Evolutionary conservation across 805 yeast genomes (phyloP).

Genomic region (Kluyveromyces lactis): DNA sequence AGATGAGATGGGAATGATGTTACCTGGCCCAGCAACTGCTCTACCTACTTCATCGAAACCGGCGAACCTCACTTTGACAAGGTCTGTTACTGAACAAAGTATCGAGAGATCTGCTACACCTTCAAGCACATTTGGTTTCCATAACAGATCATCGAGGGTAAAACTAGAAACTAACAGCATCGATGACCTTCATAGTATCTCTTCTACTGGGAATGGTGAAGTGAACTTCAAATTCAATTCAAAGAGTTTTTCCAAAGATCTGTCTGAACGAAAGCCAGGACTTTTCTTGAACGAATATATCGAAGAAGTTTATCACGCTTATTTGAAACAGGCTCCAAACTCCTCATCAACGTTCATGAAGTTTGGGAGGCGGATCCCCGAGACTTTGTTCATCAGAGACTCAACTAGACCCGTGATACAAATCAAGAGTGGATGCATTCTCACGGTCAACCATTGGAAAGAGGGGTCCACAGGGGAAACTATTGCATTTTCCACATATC

Average conservation of each 20-base stretch:
- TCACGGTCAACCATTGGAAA: constrained; percentile 26
- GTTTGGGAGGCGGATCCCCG: constrained; percentile 20
- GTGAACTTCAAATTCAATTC: constrained; percentile 3
- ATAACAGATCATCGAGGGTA: background rate
- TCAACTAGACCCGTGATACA: constrained; percentile 20
- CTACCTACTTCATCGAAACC: constrained; percentile 1
- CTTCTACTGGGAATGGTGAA: background rate
- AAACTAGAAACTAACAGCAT: background rate
- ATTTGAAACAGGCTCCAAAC: constrained; percentile 17
- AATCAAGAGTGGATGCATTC: constrained; percentile 18
- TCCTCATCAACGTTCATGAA: constrained; percentile 21
- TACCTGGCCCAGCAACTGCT: constrained; percentile 14
- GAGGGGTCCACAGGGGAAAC: constrained; percentile 26
- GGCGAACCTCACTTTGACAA: background rate
- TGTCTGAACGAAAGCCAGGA: constrained; percentile 1
- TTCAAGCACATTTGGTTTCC: constrained; percentile 2
- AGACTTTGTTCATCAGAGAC: constrained; percentile 20
- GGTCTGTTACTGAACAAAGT: background rate
- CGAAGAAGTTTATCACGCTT: constrained; percentile 18
- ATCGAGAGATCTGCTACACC: constrained; percentile 3
- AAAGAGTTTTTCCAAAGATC: background rate
- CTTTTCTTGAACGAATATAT: constrained; percentile 21
- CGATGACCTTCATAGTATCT: background rate
- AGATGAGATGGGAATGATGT: constrained; percentile 1
- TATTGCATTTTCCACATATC: constrained; percentile 22